Conservation (phyloP, 768 basidiomycete genomes). For the Leccinum aurantiacum region DNA sequence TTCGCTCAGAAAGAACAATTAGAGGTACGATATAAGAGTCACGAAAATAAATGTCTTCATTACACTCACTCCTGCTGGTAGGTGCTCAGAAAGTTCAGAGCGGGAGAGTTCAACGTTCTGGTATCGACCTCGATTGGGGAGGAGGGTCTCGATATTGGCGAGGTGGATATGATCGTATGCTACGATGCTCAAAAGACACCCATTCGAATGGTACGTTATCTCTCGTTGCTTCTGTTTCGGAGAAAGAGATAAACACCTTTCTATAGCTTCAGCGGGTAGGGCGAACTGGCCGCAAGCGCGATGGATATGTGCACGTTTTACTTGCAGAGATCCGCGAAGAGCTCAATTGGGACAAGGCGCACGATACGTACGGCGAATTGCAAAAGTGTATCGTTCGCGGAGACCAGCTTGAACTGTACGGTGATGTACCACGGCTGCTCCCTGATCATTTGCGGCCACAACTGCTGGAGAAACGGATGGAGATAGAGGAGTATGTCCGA, state of each 20-base stretch:
- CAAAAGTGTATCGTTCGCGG: slow-evolving; percentile 86
- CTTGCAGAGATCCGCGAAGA: slow-evolving; percentile 92
- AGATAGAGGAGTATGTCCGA: slow-evolving; percentile 71
- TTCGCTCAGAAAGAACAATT: slow-evolving; percentile 90
- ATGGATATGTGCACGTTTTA: slow-evolving; percentile 87
- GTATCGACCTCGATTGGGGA: slow-evolving; percentile 98
- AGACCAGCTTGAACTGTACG: slow-evolving; percentile 85
- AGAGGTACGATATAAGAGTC: slow-evolving; percentile 51
- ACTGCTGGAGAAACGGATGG: slow-evolving; percentile 79
- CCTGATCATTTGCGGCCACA: slow-evolving; percentile 76
- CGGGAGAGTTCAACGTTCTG: slow-evolving; percentile 84
- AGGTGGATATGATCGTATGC: slow-evolving; percentile 93
- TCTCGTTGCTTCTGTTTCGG: not conserved
- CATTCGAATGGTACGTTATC: slow-evolving; percentile 80
- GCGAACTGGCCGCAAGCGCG: slow-evolving; percentile 89
- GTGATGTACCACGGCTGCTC: slow-evolving; percentile 85
- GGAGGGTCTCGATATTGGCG: slow-evolving; percentile 97
- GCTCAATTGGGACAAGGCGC: slow-evolving; percentile 83
- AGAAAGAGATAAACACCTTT: slow-evolving; percentile 3
- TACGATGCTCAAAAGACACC: slow-evolving; percentile 97
- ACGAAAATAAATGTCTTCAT: slow-evolving; percentile 4
- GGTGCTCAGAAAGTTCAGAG: slow-evolving; percentile 87
- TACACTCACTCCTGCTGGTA: slow-evolving; percentile 32
- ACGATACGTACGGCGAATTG: slow-evolving; percentile 81
- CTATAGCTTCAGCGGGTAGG: slow-evolving; percentile 91